These are phyloP conservation scores for Daedaleopsis sinensis DNA, from an alignment of 768 basidiomycete genomes.

Conservation along the genomic window DNA sequence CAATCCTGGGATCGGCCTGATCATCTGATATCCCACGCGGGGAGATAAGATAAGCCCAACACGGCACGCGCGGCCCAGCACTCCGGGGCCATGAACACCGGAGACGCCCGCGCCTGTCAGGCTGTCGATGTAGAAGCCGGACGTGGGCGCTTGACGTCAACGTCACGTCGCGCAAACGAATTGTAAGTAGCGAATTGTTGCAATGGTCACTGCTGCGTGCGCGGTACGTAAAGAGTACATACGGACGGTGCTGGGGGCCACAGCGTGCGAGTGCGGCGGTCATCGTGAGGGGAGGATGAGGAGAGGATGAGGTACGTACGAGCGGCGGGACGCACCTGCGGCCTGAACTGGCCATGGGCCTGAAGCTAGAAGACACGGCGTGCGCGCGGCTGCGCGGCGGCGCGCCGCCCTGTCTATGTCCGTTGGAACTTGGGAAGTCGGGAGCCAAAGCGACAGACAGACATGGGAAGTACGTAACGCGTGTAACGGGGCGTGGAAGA, in stretches of 20 bases:
- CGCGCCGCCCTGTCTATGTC: neutral
- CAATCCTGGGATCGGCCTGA: slow-evolving; percentile 14
- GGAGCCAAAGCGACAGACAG: neutral
- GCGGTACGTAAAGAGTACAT: slow-evolving; percentile 19
- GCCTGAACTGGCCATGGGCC: neutral
- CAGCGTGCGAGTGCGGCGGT: neutral
- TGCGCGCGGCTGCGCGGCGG: too few relatives aligned
- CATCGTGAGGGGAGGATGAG: neutral
- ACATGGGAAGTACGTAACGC: neutral
- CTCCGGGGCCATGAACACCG: slow-evolving; percentile 13
- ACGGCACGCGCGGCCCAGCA: slow-evolving; percentile 1
- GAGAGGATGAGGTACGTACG: slow-evolving; percentile 7
- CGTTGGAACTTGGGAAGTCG: neutral
- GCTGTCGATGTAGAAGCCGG: neutral
- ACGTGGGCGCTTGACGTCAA: slow-evolving; percentile 6
- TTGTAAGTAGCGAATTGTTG: too few relatives aligned
- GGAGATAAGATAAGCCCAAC: slow-evolving; percentile 11
- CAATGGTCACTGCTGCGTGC: neutral
- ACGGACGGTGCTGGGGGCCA: slow-evolving; percentile 10
- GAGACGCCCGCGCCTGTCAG: neutral
- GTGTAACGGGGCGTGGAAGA: neutral
- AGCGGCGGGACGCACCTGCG: slow-evolving; percentile 9
- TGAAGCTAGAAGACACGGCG: too few relatives aligned
- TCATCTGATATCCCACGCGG: slow-evolving; percentile 19
- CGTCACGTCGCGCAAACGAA: slow-evolving; percentile 8